A percentile compares a stretch with the other conserved stretches of the same genome.
These are phyloP conservation scores for Dothistroma pini DNA, from an alignment of 2,329 filamentous ascomycete genomes.

Conservation along the genomic window DNA sequence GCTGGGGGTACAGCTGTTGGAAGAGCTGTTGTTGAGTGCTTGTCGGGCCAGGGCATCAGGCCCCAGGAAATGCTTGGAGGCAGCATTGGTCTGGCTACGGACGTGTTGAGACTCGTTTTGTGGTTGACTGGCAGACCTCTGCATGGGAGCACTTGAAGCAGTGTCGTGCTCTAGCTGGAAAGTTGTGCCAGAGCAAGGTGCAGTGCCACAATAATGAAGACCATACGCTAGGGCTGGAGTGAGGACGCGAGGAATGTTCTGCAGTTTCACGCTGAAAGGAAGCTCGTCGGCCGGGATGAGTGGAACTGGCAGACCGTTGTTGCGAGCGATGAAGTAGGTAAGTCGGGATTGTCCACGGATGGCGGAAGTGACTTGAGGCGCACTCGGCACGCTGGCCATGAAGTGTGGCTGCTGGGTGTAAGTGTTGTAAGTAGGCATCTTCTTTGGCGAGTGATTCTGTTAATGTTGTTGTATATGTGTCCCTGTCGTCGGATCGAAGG, in stretches of 20 bases:
- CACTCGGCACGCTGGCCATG: not conserved
- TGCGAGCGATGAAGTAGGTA: constrained; percentile 40
- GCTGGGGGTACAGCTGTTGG: not conserved
- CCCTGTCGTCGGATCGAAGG: not conserved
- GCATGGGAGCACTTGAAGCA: constrained; percentile 5
- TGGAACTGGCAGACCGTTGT: constrained; percentile 36
- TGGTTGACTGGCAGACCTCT: constrained; percentile 20
- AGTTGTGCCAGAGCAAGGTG: constrained; percentile 24
- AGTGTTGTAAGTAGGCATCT: not conserved
- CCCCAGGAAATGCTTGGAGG: constrained; percentile 20
- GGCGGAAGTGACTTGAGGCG: not conserved
- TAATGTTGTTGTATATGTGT: constrained; percentile 1
- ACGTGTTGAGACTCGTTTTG: constrained; percentile 12
- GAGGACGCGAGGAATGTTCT: constrained; percentile 37
- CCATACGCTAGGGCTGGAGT: constrained; percentile 29
- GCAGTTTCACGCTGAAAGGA: constrained; percentile 37
- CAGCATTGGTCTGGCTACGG: constrained; percentile 16
- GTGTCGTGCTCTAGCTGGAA: constrained; percentile 24
- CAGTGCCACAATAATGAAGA: constrained; percentile 32
- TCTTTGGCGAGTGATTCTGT: not conserved
- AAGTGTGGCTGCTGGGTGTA: not conserved
- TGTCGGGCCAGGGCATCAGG: constrained; percentile 26
- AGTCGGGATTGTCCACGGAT: constrained; percentile 20
- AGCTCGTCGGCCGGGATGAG: constrained; percentile 45
- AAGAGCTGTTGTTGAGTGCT: constrained; percentile 12